phyloP scores from a whole-genome alignment of 306 rosid species.

The Myrica gale region DNA sequence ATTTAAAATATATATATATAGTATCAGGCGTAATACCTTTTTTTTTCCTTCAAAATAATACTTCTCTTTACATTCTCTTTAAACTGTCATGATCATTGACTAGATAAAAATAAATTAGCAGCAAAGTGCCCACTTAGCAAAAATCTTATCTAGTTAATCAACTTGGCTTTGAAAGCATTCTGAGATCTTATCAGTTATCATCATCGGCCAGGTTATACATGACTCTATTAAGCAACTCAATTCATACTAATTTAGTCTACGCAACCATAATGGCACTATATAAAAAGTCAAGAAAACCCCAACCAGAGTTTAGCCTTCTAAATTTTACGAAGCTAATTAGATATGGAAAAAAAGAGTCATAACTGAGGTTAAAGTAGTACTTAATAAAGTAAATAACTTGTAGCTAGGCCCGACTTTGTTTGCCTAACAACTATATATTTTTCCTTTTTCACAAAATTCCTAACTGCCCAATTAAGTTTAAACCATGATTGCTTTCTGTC shows the following conservation, averaged over 20 bases:
- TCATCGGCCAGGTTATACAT: slow-evolving; percentile 23
- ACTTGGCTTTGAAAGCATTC: slow-evolving; percentile 32
- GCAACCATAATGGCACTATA: slow-evolving; percentile 4
- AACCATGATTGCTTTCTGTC: too few species aligned
- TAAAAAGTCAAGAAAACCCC: slow-evolving; percentile 24
- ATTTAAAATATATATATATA: too few species aligned
- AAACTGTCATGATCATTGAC: not conserved
- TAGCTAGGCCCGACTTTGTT: not conserved
- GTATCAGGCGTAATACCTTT: too few species aligned
- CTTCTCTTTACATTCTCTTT: not conserved
- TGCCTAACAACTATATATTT: too few species aligned
- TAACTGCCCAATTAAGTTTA: too few species aligned
- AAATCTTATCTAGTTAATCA: slow-evolving; percentile 22
- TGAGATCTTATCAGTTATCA: not conserved
- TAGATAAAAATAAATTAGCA: too few species aligned
- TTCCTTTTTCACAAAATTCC: too few species aligned
- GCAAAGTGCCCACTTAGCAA: too few species aligned
- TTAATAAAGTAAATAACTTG: not conserved
- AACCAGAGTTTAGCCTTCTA: not conserved
- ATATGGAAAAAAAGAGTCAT: not conserved
- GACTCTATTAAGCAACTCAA: slow-evolving; percentile 23
- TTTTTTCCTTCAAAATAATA: too few species aligned
- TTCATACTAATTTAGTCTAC: not conserved
- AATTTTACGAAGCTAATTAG: not conserved
- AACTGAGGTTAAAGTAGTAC: not conserved